These are phyloP conservation scores for Mycosphaerelloides madeirae DNA, from an alignment of 2,329 filamentous ascomycete species.

Conservation along the genomic window DNA sequence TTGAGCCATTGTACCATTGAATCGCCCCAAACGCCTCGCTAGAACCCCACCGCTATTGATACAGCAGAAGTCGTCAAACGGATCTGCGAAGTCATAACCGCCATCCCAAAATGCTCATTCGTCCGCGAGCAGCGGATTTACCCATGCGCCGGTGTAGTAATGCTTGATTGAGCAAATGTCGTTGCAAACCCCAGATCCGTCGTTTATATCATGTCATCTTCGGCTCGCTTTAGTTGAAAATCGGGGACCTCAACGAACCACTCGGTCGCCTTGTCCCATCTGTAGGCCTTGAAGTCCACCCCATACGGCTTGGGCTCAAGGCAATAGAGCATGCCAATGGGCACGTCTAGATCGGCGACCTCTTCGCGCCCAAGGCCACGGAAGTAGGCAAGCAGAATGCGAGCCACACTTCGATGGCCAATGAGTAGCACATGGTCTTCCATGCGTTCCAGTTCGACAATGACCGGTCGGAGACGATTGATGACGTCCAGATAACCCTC, in stretches of 20 bases:
- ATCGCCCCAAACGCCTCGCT: conserved; percentile 3
- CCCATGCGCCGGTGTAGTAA: too few relatives aligned
- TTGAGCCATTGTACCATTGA: neutral
- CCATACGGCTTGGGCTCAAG: conserved; percentile 97
- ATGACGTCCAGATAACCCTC: conserved; percentile 97
- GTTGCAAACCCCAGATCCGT: neutral
- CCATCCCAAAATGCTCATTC: too few relatives aligned
- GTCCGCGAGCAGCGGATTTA: too few relatives aligned
- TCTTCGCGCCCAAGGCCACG: conserved; percentile 85
- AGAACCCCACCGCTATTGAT: neutral
- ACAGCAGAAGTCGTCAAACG: neutral
- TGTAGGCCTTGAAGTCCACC: conserved; percentile 93
- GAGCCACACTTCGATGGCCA: conserved; percentile 84
- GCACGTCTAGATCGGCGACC: conserved; percentile 90
- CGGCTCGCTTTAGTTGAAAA: conserved; percentile 66
- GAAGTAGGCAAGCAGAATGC: conserved; percentile 94
- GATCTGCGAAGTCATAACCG: too few relatives aligned
- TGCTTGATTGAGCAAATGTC: neutral
- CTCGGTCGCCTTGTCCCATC: conserved; percentile 70
- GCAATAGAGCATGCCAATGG: conserved; percentile 87
- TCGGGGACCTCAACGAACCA: conserved; percentile 85
- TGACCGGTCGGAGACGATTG: conserved; percentile 88
- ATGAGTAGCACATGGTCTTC: conserved; percentile 92
- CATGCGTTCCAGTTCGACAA: conserved; percentile 94
- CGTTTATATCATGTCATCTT: conserved; percentile 31